Percentiles rank a stretch among this genome's conserved stretches.
Conservation (phyloP, 2,329 filamentous ascomycete species). For the Neodidymelliopsis sp. region DNA sequence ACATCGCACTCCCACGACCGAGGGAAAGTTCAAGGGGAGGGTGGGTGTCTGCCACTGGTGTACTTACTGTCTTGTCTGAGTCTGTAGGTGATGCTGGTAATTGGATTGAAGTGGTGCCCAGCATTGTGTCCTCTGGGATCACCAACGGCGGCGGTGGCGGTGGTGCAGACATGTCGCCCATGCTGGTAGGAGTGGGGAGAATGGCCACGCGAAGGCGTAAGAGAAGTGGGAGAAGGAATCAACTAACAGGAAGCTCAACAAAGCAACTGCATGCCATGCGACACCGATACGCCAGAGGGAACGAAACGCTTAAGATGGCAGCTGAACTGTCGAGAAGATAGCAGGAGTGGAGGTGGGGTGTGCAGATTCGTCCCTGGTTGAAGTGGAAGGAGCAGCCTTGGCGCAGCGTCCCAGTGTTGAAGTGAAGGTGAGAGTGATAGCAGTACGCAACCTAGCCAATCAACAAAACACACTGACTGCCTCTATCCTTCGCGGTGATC, state of each 20-base stretch:
- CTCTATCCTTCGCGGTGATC: neutral
- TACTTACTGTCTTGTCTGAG: slow-evolving; percentile 20
- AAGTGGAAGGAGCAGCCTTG: slow-evolving; percentile 7
- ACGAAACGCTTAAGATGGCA: neutral
- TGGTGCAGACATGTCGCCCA: slow-evolving; percentile 6
- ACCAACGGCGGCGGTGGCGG: slow-evolving; percentile 6
- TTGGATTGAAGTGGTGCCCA: neutral
- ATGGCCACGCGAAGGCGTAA: neutral
- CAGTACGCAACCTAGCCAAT: neutral
- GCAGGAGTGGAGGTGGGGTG: neutral
- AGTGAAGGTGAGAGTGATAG: slow-evolving; percentile 18
- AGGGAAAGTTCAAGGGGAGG: slow-evolving; percentile 14
- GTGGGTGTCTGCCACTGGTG: slow-evolving; percentile 2
- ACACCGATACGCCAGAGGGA: slow-evolving; percentile 8
- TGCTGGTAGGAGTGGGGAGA: neutral
- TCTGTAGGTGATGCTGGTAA: slow-evolving; percentile 3
- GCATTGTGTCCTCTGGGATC: neutral
- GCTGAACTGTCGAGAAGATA: neutral
- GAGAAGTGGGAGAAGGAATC: slow-evolving; percentile 1
- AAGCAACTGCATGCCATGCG: slow-evolving; percentile 4
- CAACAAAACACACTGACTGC: neutral
- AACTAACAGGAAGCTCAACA: slow-evolving; percentile 4
- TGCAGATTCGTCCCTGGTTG: neutral
- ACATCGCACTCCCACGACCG: slow-evolving; percentile 27
- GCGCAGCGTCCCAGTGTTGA: slow-evolving; percentile 7